Base-by-base conservation (phyloP, 1,284 basidiomycete species). In the Melampsora americana region DNA sequence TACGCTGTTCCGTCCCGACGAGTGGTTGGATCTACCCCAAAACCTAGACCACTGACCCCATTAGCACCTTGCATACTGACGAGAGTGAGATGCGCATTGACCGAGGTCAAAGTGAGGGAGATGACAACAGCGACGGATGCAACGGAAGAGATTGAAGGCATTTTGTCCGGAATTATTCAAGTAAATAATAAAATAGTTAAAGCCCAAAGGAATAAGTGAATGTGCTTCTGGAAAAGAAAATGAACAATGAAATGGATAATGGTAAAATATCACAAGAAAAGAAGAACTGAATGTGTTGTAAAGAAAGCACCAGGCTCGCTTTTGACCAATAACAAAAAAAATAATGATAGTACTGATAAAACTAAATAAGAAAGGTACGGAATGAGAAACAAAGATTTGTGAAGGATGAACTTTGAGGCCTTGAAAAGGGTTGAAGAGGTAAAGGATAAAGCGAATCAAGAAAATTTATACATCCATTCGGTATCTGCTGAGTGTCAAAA, bases 21-120 rank as follows among this genome's bases (percentile, higher is more conserved):
- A 26, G 67, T 68, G 46, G 50, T 66, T 12, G 66, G 65, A 30
- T 68, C 3, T 30, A 68, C 66, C 11, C 74, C 74, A 35, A 76
- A 69, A 7, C 65, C 65, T 28, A 48, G 48, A 26, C 74, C 74
- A 28, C 23, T 65, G 48, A 62, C 50, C 5, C 74, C 74, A 53
- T 76, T 76, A 6, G 74, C 67, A 23, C 74, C 74, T n/a, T 68
- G 16, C 42, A 76, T 50, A 23, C 66, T 64, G 42, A 76, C 74
- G 26, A 76, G 56, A 11, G 74, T 65, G 23, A 76, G 65, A 62
- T 76, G 74, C 16, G 9, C 50, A 53, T 53, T 53, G 16, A 53
- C 50, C 6, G 20, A 26, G 6, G 50, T 53, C 20, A 53, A 53
- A 26, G 20, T 53, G 16, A 53, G 0, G 50, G 50, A 53, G 50